Percentiles rank a stretch among this genome's conserved stretches.
These are phyloP conservation scores for Albugo candida DNA, from an alignment of 352 stramenopile species.

Conservation along the genomic window DNA sequence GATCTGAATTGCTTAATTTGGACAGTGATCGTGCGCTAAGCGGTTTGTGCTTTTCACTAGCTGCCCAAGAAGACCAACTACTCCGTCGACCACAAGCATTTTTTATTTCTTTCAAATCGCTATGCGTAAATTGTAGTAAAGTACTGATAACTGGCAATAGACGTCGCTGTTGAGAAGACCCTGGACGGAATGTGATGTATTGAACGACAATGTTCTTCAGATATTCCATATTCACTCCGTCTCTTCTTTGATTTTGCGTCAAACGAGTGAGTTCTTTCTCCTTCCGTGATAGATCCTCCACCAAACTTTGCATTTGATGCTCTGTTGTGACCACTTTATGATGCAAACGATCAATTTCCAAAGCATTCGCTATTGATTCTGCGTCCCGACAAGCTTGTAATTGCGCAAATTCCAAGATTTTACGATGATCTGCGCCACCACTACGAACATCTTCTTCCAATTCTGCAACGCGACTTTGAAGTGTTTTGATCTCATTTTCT, in stretches of 20 bases:
- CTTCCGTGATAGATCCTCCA: slow-evolving; percentile 32
- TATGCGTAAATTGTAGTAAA: slow-evolving; percentile 56
- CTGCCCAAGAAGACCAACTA: slow-evolving; percentile 49
- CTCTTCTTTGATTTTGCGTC: slow-evolving; percentile 61
- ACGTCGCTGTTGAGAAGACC: slow-evolving; percentile 55
- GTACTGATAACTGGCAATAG: slow-evolving; percentile 72
- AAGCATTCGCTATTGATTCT: slow-evolving; percentile 28
- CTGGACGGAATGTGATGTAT: slow-evolving; percentile 76
- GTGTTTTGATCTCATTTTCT: slow-evolving; percentile 39
- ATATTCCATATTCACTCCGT: slow-evolving; percentile 82
- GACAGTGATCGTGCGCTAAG: slow-evolving; percentile 12
- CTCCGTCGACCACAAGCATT: slow-evolving; percentile 22
- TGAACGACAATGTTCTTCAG: slow-evolving; percentile 82
- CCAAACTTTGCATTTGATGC: slow-evolving; percentile 29
- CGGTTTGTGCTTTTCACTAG: slow-evolving; percentile 43
- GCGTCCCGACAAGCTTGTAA: slow-evolving; percentile 67
- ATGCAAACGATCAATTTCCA: slow-evolving; percentile 29
- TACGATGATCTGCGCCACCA: slow-evolving; percentile 64
- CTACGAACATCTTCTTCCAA: slow-evolving; percentile 73
- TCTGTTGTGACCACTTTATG: slow-evolving; percentile 22
- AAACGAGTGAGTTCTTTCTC: slow-evolving; percentile 49
- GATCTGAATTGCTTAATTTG: too few species aligned
- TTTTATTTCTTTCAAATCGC: slow-evolving; percentile 65
- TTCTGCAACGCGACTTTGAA: slow-evolving; percentile 31
- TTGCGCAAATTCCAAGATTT: slow-evolving; percentile 76